Conservation (phyloP, 1,139 yeast species). For the Saccharomyces hybrid region DNA sequence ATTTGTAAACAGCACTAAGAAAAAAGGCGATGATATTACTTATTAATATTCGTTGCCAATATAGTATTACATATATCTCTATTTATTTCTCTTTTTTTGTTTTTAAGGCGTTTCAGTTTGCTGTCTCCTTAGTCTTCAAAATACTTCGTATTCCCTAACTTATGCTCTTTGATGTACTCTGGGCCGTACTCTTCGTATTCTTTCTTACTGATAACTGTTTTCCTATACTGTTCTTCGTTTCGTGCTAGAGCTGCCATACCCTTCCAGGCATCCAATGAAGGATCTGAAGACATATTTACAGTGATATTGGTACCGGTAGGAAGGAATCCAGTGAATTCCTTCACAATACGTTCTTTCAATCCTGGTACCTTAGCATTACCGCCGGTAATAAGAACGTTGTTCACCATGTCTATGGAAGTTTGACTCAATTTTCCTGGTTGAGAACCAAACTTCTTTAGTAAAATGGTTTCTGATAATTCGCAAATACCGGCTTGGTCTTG, state of each 20-base stretch:
- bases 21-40: neutral
- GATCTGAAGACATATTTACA: conserved; percentile 59
- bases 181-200: conserved; percentile 88
- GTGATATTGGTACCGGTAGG: conserved; percentile 61
- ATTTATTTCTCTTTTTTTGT: neutral
- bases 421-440: conserved; percentile 35
- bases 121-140: conserved; percentile 13
- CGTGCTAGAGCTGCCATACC: conserved; percentile 85
- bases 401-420: conserved; percentile 33
- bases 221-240: conserved; percentile 38
- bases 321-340: conserved; percentile 60
- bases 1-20: neutral
- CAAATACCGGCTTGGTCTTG: conserved; percentile 87
- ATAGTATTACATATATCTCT: neutral
- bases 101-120: neutral
- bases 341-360: conserved; percentile 53
- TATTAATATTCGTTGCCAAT: neutral
- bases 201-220: conserved; percentile 49
- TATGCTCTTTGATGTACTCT: conserved; percentile 83
- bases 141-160: conserved; percentile 50
- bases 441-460: conserved; percentile 56
- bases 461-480: conserved; percentile 65
- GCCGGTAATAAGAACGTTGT: conserved; percentile 76
- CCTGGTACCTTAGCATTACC: conserved; percentile 67
- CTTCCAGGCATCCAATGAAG: conserved; percentile 78